Conservation (phyloP, 2,329 filamentous ascomycete species). For the Pseudocercospora cruenta region DNA sequence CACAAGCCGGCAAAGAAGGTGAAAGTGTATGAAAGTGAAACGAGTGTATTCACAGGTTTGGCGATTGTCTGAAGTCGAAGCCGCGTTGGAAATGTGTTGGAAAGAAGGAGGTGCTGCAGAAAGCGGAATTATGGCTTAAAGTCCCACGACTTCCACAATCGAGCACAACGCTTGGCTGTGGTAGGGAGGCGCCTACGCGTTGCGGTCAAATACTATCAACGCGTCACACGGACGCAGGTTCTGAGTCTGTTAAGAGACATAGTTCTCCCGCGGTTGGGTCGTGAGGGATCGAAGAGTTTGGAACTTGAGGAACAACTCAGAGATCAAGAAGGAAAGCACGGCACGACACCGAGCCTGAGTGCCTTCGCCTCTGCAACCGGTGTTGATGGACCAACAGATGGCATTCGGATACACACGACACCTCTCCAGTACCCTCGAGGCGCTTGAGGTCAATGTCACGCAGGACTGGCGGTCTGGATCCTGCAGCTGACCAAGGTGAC, state of each 20-base stretch:
- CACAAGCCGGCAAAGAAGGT: conserved; percentile 19
- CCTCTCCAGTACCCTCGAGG: background rate
- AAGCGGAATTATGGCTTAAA: background rate
- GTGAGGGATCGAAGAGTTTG: no score
- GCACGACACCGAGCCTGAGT: no score
- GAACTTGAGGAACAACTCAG: no score
- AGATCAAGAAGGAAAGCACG: no score
- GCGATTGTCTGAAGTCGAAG: conserved; percentile 5
- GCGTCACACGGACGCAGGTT: no score
- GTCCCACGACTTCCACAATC: background rate
- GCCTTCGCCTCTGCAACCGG: background rate
- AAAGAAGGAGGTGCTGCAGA: background rate
- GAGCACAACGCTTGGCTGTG: no score
- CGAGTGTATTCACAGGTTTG: conserved; percentile 21
- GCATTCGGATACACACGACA: background rate
- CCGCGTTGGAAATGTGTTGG: background rate
- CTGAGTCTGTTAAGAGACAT: no score
- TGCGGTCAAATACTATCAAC: no score
- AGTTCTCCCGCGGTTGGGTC: no score
- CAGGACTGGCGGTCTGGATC: no score
- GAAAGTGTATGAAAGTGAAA: conserved; percentile 22
- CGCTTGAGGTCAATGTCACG: background rate
- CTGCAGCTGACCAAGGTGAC: background rate
- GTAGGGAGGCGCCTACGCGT: no score
- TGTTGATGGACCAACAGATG: background rate